Percentiles rank a stretch among this genome's conserved stretches.
phyloP scores from a whole-genome alignment of 1,284 basidiomycete genomes.

The Malassezia brasiliensis region DNA sequence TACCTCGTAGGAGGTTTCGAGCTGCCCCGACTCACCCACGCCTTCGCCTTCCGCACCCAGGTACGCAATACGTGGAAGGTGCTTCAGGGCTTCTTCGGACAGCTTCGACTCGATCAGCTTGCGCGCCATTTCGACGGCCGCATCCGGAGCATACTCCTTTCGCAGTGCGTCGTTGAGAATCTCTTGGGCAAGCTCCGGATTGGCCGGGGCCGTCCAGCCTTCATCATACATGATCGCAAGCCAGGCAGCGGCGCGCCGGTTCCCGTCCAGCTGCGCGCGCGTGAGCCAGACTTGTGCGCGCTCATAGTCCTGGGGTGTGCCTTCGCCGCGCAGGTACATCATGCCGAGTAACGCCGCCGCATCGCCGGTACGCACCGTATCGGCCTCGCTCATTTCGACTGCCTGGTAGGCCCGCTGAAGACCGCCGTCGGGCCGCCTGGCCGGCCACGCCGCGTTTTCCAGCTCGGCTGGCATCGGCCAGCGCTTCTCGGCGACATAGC shows the following conservation, averaged over 20 bases:
- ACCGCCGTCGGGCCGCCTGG: constrained; percentile 20
- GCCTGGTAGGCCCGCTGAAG: constrained; percentile 28
- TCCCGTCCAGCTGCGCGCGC: constrained; percentile 60
- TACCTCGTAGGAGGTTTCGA: not conserved
- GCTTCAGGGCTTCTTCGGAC: not conserved
- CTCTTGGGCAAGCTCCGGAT: not conserved
- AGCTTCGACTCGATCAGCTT: not conserved
- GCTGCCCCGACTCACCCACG: not conserved
- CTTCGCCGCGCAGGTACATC: constrained; percentile 90
- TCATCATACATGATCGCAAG: constrained; percentile 86
- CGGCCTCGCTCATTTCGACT: not conserved
- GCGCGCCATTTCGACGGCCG: no score
- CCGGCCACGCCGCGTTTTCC: constrained; percentile 27
- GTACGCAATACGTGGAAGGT: not conserved
- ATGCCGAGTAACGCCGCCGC: constrained; percentile 57
- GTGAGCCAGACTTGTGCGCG: constrained; percentile 89
- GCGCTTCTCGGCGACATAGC: constrained; percentile 25
- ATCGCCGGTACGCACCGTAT: not conserved
- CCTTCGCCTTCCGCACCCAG: not conserved
- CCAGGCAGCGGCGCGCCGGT: constrained; percentile 76
- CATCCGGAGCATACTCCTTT: no score
- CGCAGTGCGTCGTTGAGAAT: not conserved
- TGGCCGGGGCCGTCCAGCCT: constrained; percentile 59
- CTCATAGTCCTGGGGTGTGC: constrained; percentile 65
- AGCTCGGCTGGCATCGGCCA: constrained; percentile 36